phyloP scores from a whole-genome alignment of 1,139 yeast species.

The Nakaseomyces delphensis region DNA sequence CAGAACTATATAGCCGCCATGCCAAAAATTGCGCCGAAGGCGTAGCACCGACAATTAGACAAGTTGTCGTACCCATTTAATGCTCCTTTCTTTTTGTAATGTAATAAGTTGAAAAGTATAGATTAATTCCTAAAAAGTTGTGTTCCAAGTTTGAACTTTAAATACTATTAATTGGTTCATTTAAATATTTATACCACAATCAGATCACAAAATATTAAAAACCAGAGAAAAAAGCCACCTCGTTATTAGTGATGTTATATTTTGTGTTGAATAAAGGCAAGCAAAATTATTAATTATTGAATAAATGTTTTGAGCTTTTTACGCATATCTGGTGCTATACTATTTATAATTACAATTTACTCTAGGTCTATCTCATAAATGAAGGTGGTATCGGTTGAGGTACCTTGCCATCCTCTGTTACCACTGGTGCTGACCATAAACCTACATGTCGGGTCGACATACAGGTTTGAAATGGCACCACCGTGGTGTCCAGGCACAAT shows the following conservation, averaged over 20 bases:
- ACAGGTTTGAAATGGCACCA: slow-evolving; percentile 55
- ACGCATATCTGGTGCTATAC: background rate
- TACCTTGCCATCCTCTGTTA: slow-evolving; percentile 89
- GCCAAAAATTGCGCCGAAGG: slow-evolving; percentile 25
- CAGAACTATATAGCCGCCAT: slow-evolving; percentile 26
- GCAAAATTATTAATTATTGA: too few species aligned
- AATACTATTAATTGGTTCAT: too few species aligned
- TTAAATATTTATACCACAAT: too few species aligned
- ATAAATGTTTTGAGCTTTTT: too few species aligned
- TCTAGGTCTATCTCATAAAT: slow-evolving; percentile 57
- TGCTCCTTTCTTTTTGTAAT: too few species aligned
- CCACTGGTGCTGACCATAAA: slow-evolving; percentile 91
- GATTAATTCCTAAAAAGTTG: too few species aligned
- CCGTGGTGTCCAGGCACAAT: slow-evolving; percentile 62
- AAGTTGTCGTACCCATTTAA: slow-evolving; percentile 4
- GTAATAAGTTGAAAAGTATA: too few species aligned
- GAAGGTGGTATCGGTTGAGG: slow-evolving; percentile 67
- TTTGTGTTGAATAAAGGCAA: too few species aligned
- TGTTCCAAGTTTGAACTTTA: too few species aligned
- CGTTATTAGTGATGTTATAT: background rate
- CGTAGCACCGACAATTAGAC: slow-evolving; percentile 23
- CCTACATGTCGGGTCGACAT: slow-evolving; percentile 78
- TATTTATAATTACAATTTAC: slow-evolving; percentile 8
- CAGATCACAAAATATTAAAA: slow-evolving; percentile 3
- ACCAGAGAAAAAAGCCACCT: background rate